Evolutionary conservation across 371 early-diverging fungal species (phyloP), one percentile per base, ranked within the genome.

Genomic region (Mycotypha africana): DNA sequence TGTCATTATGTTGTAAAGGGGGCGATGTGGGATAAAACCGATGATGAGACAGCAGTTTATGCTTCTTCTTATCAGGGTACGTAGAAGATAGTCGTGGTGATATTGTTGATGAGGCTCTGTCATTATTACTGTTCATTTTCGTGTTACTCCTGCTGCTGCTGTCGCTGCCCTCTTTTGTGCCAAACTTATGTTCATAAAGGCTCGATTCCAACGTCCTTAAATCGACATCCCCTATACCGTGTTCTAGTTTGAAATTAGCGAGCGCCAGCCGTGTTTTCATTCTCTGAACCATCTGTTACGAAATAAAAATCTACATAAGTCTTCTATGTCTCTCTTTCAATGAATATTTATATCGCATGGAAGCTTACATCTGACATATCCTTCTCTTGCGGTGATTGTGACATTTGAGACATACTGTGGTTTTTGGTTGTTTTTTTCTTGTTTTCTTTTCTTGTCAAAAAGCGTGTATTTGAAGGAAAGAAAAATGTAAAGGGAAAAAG

Each of bases 191-290:
- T 33, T 33, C 34, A 33, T 33, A 33, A n/a, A 43, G 23, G 23
- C 17, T 34, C 5, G 38, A 37, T 32, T 66, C 67, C 11, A 66
- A 38, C 19, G 59, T 58, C 19, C 44, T 37, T 4, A 66, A 33
- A 45, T 62, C 62, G 34, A 52, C 50, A 39, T 53, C 46, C 38
- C 58, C 62, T 33, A 54, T 61, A 19, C 67, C 67, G 40, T 66
- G 48, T 28, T 66, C 49, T 30, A 49, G 41, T 44, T 66, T 66
- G 44, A 66, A 66, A 37, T 58, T 56, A 22, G 67, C 62, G 19
- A 62, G 41, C 4, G 53, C 59, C 19, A 66, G 51, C 3, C 67
- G 58, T 39, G 54, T 47, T 48, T 62, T 61, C 23, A 66, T 48
- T 17, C 55, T 34, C 12, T 45, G 20, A 16, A 45, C 38, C 16